phyloP scores from a whole-genome alignment of 306 rosid genomes.

The Hippophae tibetana region DNA sequence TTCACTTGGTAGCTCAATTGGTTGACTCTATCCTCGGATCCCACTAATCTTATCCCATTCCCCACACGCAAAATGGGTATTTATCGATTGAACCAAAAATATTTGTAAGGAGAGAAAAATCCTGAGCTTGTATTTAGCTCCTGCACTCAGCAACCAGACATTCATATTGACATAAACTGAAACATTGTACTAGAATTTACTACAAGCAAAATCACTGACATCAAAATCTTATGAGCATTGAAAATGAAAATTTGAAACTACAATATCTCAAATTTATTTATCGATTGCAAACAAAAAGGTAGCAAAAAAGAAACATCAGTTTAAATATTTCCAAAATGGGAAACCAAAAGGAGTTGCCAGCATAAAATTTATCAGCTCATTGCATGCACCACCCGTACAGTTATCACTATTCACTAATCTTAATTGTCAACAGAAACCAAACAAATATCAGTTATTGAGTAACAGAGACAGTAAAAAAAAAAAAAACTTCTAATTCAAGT shows the following conservation, averaged over 20 bases:
- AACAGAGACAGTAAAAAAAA: too few species aligned
- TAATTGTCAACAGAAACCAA: too few species aligned
- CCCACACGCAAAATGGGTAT: too few species aligned
- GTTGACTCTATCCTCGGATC: too few species aligned
- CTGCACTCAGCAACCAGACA: conserved; percentile 18
- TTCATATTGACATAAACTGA: conserved; percentile 9
- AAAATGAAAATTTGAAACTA: neutral
- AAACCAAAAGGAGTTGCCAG: conserved; percentile 6
- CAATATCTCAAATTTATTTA: neutral
- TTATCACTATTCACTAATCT: too few species aligned
- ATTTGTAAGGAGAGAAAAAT: conserved; percentile 9
- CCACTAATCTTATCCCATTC: too few species aligned
- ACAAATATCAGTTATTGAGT: too few species aligned
- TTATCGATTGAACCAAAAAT: neutral
- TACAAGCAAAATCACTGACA: neutral
- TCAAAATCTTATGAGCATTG: neutral
- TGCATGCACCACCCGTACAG: too few species aligned
- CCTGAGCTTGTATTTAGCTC: conserved; percentile 16
- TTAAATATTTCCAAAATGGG: conserved; percentile 6
- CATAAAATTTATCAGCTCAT: too few species aligned
- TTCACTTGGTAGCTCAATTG: conserved; percentile 16
- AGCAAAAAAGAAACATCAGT: neutral
- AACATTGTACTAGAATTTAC: conserved; percentile 5
- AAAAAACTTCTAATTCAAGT: too few species aligned
- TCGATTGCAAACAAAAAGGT: neutral